These are phyloP conservation scores for Parmelia sp. DNA, from an alignment of 495 filamentous ascomycete species.

Conservation along the genomic window DNA sequence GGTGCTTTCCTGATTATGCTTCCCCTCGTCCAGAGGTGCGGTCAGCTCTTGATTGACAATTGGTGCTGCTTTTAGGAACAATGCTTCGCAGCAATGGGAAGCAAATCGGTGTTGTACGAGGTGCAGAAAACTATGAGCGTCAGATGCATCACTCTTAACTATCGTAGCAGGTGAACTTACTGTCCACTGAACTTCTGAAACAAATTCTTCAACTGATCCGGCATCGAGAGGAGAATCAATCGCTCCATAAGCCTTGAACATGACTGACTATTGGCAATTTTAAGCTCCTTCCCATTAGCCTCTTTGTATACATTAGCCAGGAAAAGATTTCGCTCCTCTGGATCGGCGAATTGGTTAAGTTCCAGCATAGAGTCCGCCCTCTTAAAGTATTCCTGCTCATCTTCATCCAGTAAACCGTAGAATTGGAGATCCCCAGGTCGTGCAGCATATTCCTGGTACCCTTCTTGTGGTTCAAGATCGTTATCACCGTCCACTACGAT, in stretches of 20 bases:
- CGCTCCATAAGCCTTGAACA: conserved; percentile 91
- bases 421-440: conserved; percentile 51
- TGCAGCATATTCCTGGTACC: not conserved
- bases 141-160: conserved; percentile 1
- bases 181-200: conserved; percentile 82
- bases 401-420: conserved; percentile 81
- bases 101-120: conserved; percentile 93
- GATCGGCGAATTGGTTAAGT: conserved; percentile 70
- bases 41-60: conserved; percentile 67
- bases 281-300: conserved; percentile 85
- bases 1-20: conserved; percentile 26
- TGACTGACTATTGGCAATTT: conserved; percentile 89
- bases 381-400: conserved; percentile 93
- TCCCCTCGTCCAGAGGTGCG: conserved; percentile 37
- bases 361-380: conserved; percentile 83
- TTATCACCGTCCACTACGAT: conserved; percentile 20
- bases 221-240: conserved; percentile 72
- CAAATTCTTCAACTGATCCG: conserved; percentile 73
- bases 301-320: conserved; percentile 79
- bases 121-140: conserved; percentile 57
- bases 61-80: conserved; percentile 77
- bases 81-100: conserved; percentile 90
- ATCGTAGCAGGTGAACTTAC: conserved; percentile 31
- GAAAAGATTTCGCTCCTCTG: conserved; percentile 74
- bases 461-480: conserved; percentile 15